These are phyloP conservation scores for Persicaria maculosa DNA, from an alignment of 148 eudicot species.

Conservation along the genomic window DNA sequence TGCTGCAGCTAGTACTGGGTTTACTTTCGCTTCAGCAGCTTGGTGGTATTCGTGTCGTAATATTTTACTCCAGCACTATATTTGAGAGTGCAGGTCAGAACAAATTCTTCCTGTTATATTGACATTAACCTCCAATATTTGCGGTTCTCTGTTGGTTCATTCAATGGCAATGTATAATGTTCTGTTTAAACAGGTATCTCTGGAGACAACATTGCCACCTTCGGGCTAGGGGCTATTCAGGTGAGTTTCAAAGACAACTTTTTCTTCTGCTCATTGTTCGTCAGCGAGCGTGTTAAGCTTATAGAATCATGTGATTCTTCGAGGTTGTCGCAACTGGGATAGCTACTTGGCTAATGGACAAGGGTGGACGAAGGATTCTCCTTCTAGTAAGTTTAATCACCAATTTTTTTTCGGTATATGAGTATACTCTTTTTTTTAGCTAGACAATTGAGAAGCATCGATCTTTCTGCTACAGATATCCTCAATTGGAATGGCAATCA, in stretches of 20 bases:
- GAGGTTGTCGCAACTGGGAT: slow-evolving; percentile 79
- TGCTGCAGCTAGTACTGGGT: slow-evolving; percentile 62
- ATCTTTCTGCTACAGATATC: not conserved
- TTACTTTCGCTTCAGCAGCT: slow-evolving; percentile 82
- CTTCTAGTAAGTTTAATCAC: slow-evolving; percentile 40
- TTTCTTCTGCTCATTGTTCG: not conserved
- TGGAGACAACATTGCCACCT: slow-evolving; percentile 62
- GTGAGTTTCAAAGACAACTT: slow-evolving; percentile 20
- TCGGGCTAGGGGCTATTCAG: slow-evolving; percentile 81
- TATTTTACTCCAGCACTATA: slow-evolving; percentile 72
- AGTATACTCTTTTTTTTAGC: slow-evolving; percentile 5
- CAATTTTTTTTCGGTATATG: too few relatives aligned
- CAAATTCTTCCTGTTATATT: not conserved
- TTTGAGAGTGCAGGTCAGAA: slow-evolving; percentile 73
- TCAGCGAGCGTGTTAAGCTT: not conserved
- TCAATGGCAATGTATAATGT: not conserved
- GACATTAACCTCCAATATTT: not conserved
- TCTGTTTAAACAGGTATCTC: slow-evolving; percentile 46
- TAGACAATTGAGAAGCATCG: slow-evolving; percentile 20
- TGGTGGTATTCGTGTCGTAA: slow-evolving; percentile 72
- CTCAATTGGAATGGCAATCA: slow-evolving; percentile 1
- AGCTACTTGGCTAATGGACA: slow-evolving; percentile 76
- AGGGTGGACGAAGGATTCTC: slow-evolving; percentile 68
- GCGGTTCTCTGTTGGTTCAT: not conserved
- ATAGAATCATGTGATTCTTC: not conserved